phyloP scores from a whole-genome alignment of 495 filamentous ascomycete genomes.

The Hyaloscypha variabilis region DNA sequence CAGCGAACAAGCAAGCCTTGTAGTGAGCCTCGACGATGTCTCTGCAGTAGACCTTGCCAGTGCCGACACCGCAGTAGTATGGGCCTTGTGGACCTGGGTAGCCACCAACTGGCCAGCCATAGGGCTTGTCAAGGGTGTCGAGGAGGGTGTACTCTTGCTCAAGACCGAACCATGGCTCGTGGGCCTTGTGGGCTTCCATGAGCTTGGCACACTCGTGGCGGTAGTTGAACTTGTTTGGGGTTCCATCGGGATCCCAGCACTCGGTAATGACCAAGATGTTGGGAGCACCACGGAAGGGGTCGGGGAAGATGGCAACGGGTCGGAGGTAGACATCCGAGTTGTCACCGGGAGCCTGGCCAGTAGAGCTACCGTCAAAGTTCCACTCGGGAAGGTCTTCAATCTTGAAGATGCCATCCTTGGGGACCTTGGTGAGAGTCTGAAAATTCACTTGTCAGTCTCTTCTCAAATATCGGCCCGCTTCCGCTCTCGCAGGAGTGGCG shows the following conservation, averaged over 20 bases:
- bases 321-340: constrained; percentile 98
- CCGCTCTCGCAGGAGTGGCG: constrained; percentile 35
- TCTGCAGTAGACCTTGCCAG: constrained; percentile 96
- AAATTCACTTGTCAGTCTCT: constrained; percentile 4
- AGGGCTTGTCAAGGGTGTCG: constrained; percentile 82
- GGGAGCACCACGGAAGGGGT: constrained; percentile 80
- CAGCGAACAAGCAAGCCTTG: constrained; percentile 92
- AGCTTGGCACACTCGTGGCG: constrained; percentile 84
- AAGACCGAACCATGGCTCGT: constrained; percentile 95
- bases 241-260: constrained; percentile 95
- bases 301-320: constrained; percentile 86
- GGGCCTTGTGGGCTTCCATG: constrained; percentile 83
- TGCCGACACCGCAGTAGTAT: constrained; percentile 99
- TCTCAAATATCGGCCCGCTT: not conserved
- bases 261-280: constrained; percentile 95
- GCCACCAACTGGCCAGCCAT: constrained; percentile 95
- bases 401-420: constrained; percentile 46
- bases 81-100: constrained; percentile 97
- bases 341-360: constrained; percentile 89
- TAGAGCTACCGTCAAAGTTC: constrained; percentile 99
- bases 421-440: constrained; percentile 77
- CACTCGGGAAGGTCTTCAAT: constrained; percentile 91
- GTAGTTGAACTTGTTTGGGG: constrained; percentile 98
- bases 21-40: constrained; percentile 99
- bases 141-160: constrained; percentile 98